Base-by-base conservation (phyloP, 352 stramenopile genomes). In the Vaucheria bursata region DNA sequence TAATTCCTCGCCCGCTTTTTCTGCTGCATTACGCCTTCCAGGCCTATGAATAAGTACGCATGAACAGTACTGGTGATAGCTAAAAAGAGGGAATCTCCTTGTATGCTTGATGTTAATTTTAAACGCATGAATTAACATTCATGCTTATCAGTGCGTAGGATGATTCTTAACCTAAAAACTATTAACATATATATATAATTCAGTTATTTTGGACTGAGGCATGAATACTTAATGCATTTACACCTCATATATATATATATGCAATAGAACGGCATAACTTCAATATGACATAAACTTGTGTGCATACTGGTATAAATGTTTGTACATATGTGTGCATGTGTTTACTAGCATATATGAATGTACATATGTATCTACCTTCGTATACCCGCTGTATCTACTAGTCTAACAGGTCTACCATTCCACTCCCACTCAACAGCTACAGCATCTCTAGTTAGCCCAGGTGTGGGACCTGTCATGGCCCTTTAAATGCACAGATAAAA, bases 381-480 rank as follows among this genome's bases (percentile, higher is more conserved):
- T 35, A 85, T 84, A 36, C 86, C 87, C 5, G 87, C 86, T 8
- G 87, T 90, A 71, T 90, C 87, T 29, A 90, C 83, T 1, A 90
- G 75, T 12, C 67, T 53, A 2, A 90, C 73, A 8, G 53, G 50
- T n/a, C 75, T 74, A n/a, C 73, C 81, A 33, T 85, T 37, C 70
- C 73, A 88, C 38, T 72, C 79, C 79, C 79, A 86, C 71, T 89
- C 85, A 25, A 89, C 84, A 6, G 81, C 73, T 31, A 89, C 85
- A 34, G 84, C 71, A 66, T 90, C 87, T 3, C 87, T 73, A 31
- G 87, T 90, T 5, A 89, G 66, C 39, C 87, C 87, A 1, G 87
- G 78, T 35, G 84, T 79, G 8, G 86, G 83, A 1, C 86, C 86
- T 1, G 87, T 82, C 77, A 82, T 50, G 1, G 77, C 77, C 29